phyloP scores from a whole-genome alignment of 257 asterid genomes.

The Asclepias syriaca region DNA sequence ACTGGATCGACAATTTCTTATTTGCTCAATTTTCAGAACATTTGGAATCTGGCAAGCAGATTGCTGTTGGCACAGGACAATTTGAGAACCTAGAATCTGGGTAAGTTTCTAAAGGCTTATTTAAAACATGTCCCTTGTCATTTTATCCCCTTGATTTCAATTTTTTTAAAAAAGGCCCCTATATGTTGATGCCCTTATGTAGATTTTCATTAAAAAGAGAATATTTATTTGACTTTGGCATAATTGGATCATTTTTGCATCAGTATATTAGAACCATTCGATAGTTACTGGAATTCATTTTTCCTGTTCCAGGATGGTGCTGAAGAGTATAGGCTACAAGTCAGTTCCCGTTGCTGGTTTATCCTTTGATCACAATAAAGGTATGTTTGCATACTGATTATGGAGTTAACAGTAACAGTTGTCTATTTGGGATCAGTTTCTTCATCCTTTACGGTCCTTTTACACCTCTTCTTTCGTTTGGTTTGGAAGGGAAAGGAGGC shows the following conservation, averaged over 20 bases:
- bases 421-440: neutral
- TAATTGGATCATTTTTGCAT: conserved; percentile 4
- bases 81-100: conserved; percentile 69
- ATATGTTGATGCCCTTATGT: neutral
- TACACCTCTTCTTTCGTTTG: neutral
- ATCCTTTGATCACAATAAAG: conserved; percentile 66
- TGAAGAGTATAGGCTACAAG: conserved; percentile 94
- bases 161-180: neutral
- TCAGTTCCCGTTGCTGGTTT: conserved; percentile 66
- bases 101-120: conserved; percentile 22
- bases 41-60: conserved; percentile 43
- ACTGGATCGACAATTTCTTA: neutral
- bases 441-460: neutral
- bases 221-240: neutral
- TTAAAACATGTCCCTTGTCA: neutral
- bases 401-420: neutral
- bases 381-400: conserved; percentile 17
- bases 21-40: conserved; percentile 35
- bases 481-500: neutral
- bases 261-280: neutral
- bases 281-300: conserved; percentile 3
- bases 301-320: conserved; percentile 46
- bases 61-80: conserved; percentile 80
- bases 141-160: neutral
- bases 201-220: neutral